phyloP scores from a whole-genome alignment of 2,329 filamentous ascomycete species.

The Fusarium sp. region DNA sequence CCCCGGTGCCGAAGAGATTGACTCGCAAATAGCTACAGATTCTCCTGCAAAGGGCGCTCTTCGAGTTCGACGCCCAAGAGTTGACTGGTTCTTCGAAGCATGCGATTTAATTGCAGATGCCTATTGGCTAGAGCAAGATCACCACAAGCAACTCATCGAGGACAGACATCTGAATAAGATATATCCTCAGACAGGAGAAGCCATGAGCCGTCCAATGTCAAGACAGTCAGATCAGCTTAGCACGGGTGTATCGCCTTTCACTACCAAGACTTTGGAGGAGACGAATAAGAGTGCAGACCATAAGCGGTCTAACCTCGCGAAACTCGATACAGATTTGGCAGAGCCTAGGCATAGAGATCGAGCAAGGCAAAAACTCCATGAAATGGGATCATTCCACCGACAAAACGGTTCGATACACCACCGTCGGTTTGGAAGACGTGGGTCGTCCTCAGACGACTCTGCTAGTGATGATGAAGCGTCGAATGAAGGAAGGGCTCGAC shows the following conservation, averaged over 20 bases:
- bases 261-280: slow-evolving; percentile 45
- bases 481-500: slow-evolving; percentile 52
- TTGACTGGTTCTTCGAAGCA: slow-evolving; percentile 87
- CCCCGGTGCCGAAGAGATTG: slow-evolving; percentile 59
- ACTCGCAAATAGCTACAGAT: slow-evolving; percentile 59
- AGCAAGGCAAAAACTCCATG: slow-evolving; percentile 71
- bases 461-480: slow-evolving; percentile 65
- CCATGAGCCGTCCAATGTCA: slow-evolving; percentile 49
- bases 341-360: slow-evolving; percentile 69
- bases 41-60: slow-evolving; percentile 59
- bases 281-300: slow-evolving; percentile 38
- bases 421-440: slow-evolving; percentile 63
- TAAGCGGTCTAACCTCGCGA: slow-evolving; percentile 41
- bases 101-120: slow-evolving; percentile 90
- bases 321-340: slow-evolving; percentile 57
- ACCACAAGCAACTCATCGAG: slow-evolving; percentile 85
- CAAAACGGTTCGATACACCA: slow-evolving; percentile 63
- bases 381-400: slow-evolving; percentile 66
- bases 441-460: slow-evolving; percentile 69
- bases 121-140: slow-evolving; percentile 87
- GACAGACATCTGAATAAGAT: slow-evolving; percentile 81
- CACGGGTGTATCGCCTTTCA: slow-evolving; percentile 44
- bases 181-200: slow-evolving; percentile 63
- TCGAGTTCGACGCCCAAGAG: slow-evolving; percentile 78
- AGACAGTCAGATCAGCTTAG: slow-evolving; percentile 48